A percentile compares a stretch with the other conserved stretches of the same genome.
Conservation (phyloP, 2,329 filamentous ascomycete genomes). For the Epichloe typhina region DNA sequence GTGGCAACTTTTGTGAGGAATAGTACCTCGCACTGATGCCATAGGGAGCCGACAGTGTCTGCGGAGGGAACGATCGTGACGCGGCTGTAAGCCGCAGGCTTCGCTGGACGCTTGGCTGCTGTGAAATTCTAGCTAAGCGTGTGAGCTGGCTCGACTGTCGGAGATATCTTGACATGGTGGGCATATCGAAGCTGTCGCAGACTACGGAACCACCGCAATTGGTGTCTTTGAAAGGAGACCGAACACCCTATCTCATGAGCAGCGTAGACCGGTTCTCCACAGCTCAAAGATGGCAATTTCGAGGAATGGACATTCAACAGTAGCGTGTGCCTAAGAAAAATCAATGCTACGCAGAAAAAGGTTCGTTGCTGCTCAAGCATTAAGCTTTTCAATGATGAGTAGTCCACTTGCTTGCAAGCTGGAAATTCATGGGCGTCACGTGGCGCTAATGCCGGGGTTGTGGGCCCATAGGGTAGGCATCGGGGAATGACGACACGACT, state of each 20-base stretch:
- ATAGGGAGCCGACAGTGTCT: slow-evolving; percentile 22
- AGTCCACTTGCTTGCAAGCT: slow-evolving; percentile 13
- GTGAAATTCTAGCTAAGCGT: slow-evolving; percentile 44
- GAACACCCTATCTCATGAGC: slow-evolving; percentile 21
- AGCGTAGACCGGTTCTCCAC: slow-evolving; percentile 12
- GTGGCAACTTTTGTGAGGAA: slow-evolving; percentile 24
- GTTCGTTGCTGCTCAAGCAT: background rate
- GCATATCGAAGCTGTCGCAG: slow-evolving; percentile 15
- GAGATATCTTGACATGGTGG: slow-evolving; percentile 51
- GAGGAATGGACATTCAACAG: slow-evolving; percentile 8
- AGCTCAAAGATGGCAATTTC: slow-evolving; percentile 2
- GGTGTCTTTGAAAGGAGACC: slow-evolving; percentile 11
- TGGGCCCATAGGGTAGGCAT: slow-evolving; percentile 2
- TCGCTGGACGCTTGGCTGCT: slow-evolving; percentile 37
- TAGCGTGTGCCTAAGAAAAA: slow-evolving; percentile 10
- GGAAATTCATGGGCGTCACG: slow-evolving; percentile 21
- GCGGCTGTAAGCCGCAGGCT: slow-evolving; percentile 23
- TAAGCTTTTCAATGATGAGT: slow-evolving; percentile 14
- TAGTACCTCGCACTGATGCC: slow-evolving; percentile 22
- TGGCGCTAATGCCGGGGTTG: slow-evolving; percentile 8
- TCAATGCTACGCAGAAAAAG: background rate
- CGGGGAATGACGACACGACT: slow-evolving; percentile 1
- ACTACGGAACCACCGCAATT: slow-evolving; percentile 22
- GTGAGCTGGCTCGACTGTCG: slow-evolving; percentile 54
- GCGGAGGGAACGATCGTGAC: slow-evolving; percentile 21